These are phyloP conservation scores for Silene vulgaris DNA, from an alignment of 179 eudicot genomes.

Conservation along the genomic window DNA sequence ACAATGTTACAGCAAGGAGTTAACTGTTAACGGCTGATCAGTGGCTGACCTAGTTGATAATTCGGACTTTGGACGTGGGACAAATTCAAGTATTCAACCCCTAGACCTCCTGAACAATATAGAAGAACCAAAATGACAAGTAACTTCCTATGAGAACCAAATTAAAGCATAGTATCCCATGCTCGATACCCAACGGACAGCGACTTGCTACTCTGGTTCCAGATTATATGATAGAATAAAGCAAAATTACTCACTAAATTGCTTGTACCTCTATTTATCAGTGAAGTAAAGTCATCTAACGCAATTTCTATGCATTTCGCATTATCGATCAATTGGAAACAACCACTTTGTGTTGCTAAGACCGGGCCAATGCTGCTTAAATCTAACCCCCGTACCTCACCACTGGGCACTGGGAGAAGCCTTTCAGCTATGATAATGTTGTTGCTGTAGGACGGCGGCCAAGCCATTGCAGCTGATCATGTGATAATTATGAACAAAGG, in stretches of 20 bases:
- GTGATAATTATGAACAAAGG: constrained; percentile 6
- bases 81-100: not conserved
- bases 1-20: not conserved
- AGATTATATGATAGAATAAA: not conserved
- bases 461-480: constrained; percentile 5
- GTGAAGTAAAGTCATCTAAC: not conserved
- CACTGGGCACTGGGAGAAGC: not conserved
- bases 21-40: not conserved
- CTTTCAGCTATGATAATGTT: not conserved
- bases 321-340: not conserved
- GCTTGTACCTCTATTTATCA: not conserved
- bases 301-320: not conserved
- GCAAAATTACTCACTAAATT: not conserved
- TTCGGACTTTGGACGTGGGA: not conserved
- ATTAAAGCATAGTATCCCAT: not conserved
- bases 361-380: not conserved
- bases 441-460: not conserved
- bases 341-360: not conserved
- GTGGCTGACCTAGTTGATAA: not conserved
- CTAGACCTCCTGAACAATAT: not conserved
- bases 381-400: not conserved
- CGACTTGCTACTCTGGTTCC: not conserved
- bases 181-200: not conserved
- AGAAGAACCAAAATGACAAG: not conserved
- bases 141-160: not conserved